Conservation (phyloP, 768 basidiomycete genomes). For the Phanerodontia chrysosporium region DNA sequence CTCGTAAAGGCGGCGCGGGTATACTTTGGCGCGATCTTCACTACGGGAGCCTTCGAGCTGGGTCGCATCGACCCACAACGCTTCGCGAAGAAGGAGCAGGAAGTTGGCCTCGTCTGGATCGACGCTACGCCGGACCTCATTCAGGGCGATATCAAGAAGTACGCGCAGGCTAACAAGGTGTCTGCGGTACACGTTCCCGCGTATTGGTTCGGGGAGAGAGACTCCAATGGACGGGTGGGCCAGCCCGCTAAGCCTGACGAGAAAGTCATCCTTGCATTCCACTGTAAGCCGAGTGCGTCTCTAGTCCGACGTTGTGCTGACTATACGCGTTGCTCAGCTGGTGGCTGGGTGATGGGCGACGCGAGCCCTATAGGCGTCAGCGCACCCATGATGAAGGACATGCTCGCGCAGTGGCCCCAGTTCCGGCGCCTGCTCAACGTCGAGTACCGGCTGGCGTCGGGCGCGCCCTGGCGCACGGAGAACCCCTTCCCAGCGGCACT, state of each 20-base stretch:
- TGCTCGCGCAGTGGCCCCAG: constrained; percentile 2
- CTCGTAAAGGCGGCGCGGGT: not conserved
- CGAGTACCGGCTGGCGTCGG: constrained; percentile 43
- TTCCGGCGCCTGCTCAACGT: constrained; percentile 30
- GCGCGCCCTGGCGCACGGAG: constrained; percentile 23
- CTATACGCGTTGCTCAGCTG: not conserved
- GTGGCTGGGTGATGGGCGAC: constrained; percentile 12
- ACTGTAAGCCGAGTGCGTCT: constrained; percentile 10
- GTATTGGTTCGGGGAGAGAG: constrained; percentile 19
- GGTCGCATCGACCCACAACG: constrained; percentile 6
- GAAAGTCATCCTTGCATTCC: constrained; percentile 19
- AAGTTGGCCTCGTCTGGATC: constrained; percentile 10
- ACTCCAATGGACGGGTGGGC: not conserved
- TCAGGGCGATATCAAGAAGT: constrained; percentile 23
- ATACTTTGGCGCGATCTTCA: constrained; percentile 1
- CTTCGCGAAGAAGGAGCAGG: not conserved
- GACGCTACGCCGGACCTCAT: constrained; percentile 18
- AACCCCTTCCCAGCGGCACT: constrained; percentile 53
- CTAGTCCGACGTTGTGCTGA: not conserved
- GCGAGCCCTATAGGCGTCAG: not conserved
- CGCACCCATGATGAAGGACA: not conserved
- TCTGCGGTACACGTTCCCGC: constrained; percentile 17
- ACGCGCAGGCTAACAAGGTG: constrained; percentile 20
- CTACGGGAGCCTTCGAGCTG: not conserved
- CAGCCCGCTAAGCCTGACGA: constrained; percentile 13